Evolutionary conservation across 2,329 filamentous ascomycete genomes (phyloP), one percentile per base, ranked within the genome.

Genomic region (Pleomassaria siparia): DNA sequence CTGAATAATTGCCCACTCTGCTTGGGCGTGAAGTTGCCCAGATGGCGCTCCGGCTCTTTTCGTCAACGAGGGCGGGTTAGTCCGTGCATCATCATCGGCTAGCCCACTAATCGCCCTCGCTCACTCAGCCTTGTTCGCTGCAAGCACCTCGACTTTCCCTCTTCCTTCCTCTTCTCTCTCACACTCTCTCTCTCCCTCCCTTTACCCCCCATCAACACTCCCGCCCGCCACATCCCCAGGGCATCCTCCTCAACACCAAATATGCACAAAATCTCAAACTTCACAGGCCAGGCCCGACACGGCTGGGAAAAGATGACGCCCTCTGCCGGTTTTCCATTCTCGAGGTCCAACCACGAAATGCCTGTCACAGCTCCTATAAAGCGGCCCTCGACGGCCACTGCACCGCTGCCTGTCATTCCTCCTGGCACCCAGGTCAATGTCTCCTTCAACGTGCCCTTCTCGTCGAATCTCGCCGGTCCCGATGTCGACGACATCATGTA

Each of bases 361-460:
- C 60, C 74, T 55, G 72, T 75, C 59, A 62, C 69, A 59, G 74
- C 78, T 55, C 73, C 78, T 50, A 72, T 80, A 64, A 83, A 84
- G 72, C 81, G 82, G 69, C 79, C 67, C 64, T 79, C 63, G 67
- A 76, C 76, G 16, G 75, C 69, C 10, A 62, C 62, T 18, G 63
- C 66, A 9, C 57, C 64, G 40, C 73, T 85, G 62, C 85, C 87
- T 57, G 83, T 87, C 49, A 85, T 87, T 56, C 79, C 86, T 54
- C 81, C 86, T 66, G 88, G 92, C 69, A 80, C 86, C 43, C 85
- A 84, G 57, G 89, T 97, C 72, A 90, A 95, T 73, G 87, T 96
- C 71, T 92, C 90, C 56, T 97, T 99, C 84, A 97, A 96, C 70
- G 88, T 99, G 40, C 94, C 94, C 51, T 96, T 97, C 74, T 86